Percentiles rank a stretch among this genome's conserved stretches.
Conservation (phyloP, 148 eudicot genomes). For the Bassia scoparia region DNA sequence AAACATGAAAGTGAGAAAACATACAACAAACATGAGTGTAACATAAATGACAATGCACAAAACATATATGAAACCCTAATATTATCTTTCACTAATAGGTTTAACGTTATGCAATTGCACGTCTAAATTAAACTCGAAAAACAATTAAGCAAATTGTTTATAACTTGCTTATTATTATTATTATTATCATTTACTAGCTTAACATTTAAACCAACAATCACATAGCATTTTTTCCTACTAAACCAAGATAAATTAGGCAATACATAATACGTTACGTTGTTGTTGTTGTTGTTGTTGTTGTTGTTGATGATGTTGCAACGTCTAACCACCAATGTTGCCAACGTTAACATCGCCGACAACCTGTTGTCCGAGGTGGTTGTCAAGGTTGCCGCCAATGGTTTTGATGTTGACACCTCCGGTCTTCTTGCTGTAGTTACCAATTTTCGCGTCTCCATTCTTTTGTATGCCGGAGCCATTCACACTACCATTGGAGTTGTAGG, state of each 20-base stretch:
- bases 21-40: background rate
- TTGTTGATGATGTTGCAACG: background rate
- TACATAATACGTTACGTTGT: too few species aligned
- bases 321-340: constrained; percentile 8
- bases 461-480: constrained; percentile 8
- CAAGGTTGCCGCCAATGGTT: background rate
- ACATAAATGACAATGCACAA: background rate
- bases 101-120: too few species aligned
- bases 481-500: background rate
- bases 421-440: background rate
- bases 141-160: too few species aligned
- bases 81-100: too few species aligned
- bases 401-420: background rate
- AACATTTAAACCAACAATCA: too few species aligned
- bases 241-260: too few species aligned
- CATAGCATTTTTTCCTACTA: too few species aligned
- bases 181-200: too few species aligned
- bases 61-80: too few species aligned
- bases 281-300: background rate
- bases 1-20: background rate
- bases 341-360: constrained; percentile 7
- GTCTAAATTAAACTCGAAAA: too few species aligned
- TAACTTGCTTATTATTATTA: too few species aligned
- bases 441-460: background rate
- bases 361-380: background rate